Percentiles rank a stretch among this genome's conserved stretches.
Conservation (phyloP, 768 basidiomycete species). For the Mycena rebaudengoi region DNA sequence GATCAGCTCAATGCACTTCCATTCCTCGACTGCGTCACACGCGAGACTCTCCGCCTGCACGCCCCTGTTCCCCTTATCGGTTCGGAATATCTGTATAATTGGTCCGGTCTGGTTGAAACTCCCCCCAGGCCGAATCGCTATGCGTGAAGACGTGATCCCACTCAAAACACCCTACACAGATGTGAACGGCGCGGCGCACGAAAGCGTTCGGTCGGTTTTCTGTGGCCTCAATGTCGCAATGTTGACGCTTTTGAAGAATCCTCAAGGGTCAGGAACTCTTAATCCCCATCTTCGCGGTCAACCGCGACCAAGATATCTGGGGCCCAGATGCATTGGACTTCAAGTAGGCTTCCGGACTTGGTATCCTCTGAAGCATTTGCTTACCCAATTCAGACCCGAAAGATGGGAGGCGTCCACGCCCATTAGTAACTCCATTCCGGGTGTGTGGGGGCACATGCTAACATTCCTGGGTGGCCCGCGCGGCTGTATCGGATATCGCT, state of each 20-base stretch:
- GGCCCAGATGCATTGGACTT: slow-evolving; percentile 54
- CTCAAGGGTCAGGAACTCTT: slow-evolving; percentile 3
- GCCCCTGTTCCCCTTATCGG: too few species aligned
- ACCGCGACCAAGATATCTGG: slow-evolving; percentile 50
- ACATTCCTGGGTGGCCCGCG: slow-evolving; percentile 55
- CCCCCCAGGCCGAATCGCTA: slow-evolving; percentile 33
- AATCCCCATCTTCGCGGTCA: slow-evolving; percentile 35
- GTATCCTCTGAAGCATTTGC: not conserved
- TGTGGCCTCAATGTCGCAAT: not conserved
- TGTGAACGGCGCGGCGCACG: slow-evolving; percentile 31
- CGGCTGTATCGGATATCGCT: slow-evolving; percentile 47
- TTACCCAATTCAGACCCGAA: slow-evolving; percentile 48
- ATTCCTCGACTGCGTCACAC: slow-evolving; percentile 62
- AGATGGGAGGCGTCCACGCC: slow-evolving; percentile 47
- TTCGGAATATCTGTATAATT: too few species aligned
- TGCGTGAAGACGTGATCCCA: slow-evolving; percentile 44
- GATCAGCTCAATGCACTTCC: slow-evolving; percentile 71
- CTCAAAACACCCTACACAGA: slow-evolving; percentile 43
- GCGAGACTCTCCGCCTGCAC: not conserved
- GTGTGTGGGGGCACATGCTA: slow-evolving; percentile 48
- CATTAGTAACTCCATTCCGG: slow-evolving; percentile 41
- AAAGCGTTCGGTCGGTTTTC: slow-evolving; percentile 30
- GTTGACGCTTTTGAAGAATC: not conserved
- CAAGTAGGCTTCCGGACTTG: slow-evolving; percentile 35
- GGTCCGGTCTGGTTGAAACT: too few species aligned